Percentiles rank a stretch among this genome's conserved stretches.
phyloP scores from a whole-genome alignment of 139 green algal species.

The Prasinococcaceae sp. region DNA sequence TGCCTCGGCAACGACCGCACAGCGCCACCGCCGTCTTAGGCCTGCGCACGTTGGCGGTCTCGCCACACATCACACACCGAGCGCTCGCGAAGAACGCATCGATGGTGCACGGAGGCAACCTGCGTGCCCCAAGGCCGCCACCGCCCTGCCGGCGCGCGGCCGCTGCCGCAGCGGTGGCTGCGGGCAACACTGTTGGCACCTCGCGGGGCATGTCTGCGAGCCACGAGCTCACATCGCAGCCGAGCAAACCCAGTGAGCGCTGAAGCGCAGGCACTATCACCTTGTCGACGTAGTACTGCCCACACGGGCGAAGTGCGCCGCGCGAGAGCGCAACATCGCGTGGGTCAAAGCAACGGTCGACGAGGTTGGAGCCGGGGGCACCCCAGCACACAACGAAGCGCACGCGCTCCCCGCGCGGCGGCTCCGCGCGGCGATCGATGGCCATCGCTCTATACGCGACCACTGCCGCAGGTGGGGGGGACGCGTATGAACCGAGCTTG shows the following conservation, averaged over 20 bases:
- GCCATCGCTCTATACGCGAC: constrained; percentile 72
- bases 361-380: constrained; percentile 32
- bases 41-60: too few relatives aligned
- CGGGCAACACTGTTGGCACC: not conserved
- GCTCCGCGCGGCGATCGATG: constrained; percentile 66
- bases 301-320: constrained; percentile 54
- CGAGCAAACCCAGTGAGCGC: constrained; percentile 68
- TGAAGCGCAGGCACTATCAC: constrained; percentile 84
- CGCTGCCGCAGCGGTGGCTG: not conserved
- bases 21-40: too few relatives aligned
- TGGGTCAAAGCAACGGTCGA: not conserved
- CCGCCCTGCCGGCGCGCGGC: not conserved
- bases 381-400: constrained; percentile 78
- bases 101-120: too few relatives aligned
- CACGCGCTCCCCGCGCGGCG: constrained; percentile 70
- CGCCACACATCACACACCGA: too few relatives aligned
- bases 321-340: not conserved
- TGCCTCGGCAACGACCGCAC: too few relatives aligned
- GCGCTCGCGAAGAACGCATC: too few relatives aligned
- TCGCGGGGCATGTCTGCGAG: constrained; percentile 51
- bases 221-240: constrained; percentile 73
- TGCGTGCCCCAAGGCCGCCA: too few relatives aligned
- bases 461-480: constrained; percentile 64
- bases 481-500: constrained; percentile 19
- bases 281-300: constrained; percentile 87